These are phyloP conservation scores for Nyssa sinensis DNA, from an alignment of 148 eudicot genomes.

Conservation along the genomic window DNA sequence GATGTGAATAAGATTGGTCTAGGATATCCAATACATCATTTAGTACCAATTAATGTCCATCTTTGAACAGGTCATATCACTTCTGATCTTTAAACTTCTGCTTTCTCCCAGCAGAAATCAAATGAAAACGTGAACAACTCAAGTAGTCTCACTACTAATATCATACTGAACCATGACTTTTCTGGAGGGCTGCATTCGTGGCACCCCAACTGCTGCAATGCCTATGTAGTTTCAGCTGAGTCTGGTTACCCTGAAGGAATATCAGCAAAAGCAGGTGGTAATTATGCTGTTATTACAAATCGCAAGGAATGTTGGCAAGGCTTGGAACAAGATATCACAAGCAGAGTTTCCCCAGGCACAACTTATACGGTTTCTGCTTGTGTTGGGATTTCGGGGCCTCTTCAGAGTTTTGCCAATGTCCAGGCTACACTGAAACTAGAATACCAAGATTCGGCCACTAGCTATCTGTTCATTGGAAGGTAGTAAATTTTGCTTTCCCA, in stretches of 20 bases:
- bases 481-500: slow-evolving; percentile 15
- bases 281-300: slow-evolving; percentile 55
- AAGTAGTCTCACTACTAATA: slow-evolving; percentile 32
- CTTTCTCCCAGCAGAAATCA: slow-evolving; percentile 33
- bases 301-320: slow-evolving; percentile 77
- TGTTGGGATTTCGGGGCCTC: slow-evolving; percentile 58
- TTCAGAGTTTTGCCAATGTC: slow-evolving; percentile 43
- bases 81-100: slow-evolving; percentile 14
- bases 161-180: slow-evolving; percentile 77
- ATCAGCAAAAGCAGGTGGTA: slow-evolving; percentile 26
- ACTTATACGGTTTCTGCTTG: slow-evolving; percentile 59
- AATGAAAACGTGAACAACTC: slow-evolving; percentile 27
- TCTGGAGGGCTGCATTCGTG: slow-evolving; percentile 69
- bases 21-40: not conserved
- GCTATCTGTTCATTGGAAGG: slow-evolving; percentile 63
- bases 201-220: slow-evolving; percentile 73
- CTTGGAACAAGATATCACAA: slow-evolving; percentile 78
- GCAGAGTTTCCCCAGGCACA: slow-evolving; percentile 44
- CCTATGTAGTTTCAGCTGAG: slow-evolving; percentile 49
- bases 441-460: slow-evolving; percentile 34
- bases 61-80: not conserved
- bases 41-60: not conserved
- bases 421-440: slow-evolving; percentile 62
- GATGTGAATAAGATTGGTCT: not conserved
- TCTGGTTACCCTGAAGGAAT: slow-evolving; percentile 26